Conservation (phyloP, 75 land plant species). For the Pinus tabuliformis region DNA sequence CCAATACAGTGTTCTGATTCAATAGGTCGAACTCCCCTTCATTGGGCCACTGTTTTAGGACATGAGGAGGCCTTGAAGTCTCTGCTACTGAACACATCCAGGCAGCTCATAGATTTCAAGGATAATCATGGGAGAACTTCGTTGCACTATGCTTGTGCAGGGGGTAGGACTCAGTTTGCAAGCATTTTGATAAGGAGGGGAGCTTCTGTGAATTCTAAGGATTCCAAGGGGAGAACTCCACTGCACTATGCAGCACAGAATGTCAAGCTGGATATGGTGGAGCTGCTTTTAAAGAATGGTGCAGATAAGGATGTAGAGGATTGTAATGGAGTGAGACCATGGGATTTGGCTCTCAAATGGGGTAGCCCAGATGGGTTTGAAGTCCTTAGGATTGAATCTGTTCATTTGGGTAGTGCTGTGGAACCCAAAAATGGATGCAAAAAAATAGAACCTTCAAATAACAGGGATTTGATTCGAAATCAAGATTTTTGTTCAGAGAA, state of each 20-base stretch:
- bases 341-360: conserved; percentile 24
- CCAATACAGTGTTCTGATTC: conserved; percentile 11
- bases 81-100: conserved; percentile 20
- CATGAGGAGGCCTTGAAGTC: conserved; percentile 21
- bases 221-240: conserved; percentile 20
- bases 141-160: conserved; percentile 24
- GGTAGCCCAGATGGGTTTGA: conserved; percentile 10
- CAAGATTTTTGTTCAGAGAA: neutral
- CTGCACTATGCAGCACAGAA: conserved; percentile 28
- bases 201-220: conserved; percentile 18
- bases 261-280: conserved; percentile 18
- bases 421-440: neutral
- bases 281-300: conserved; percentile 22
- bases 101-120: conserved; percentile 12
- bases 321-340: conserved; percentile 18
- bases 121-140: conserved; percentile 24
- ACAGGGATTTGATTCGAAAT: too few relatives aligned
- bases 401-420: neutral
- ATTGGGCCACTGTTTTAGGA: conserved; percentile 24
- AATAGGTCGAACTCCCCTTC: conserved; percentile 23
- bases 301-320: conserved; percentile 16
- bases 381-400: conserved; percentile 16
- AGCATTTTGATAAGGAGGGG: conserved; percentile 24
- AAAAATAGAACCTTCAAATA: neutral
- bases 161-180: conserved; percentile 12